phyloP scores from a whole-genome alignment of 2,329 filamentous ascomycete genomes.

The Phaeosphaeriaceae sp. region DNA sequence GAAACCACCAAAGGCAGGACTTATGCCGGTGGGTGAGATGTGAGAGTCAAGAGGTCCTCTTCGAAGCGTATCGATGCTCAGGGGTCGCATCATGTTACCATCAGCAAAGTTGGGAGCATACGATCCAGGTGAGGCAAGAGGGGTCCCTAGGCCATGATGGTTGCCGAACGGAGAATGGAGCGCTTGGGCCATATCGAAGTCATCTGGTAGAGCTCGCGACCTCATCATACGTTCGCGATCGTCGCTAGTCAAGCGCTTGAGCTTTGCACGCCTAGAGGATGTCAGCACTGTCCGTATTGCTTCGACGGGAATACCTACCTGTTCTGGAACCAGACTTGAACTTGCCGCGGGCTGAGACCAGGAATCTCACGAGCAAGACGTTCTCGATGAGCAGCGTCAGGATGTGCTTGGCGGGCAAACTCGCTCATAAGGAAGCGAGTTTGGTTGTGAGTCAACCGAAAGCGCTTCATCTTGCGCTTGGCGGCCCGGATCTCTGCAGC shows the following conservation, averaged over 20 bases:
- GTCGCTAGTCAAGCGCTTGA: slow-evolving; percentile 67
- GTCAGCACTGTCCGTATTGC: slow-evolving; percentile 19
- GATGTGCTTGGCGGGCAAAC: slow-evolving; percentile 92
- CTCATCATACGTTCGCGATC: slow-evolving; percentile 68
- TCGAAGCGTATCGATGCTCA: slow-evolving; percentile 73
- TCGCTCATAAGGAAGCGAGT: slow-evolving; percentile 98
- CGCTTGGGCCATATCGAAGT: slow-evolving; percentile 67
- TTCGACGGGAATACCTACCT: slow-evolving; percentile 64
- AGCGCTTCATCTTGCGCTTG: slow-evolving; percentile 73
- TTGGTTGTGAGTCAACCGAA: slow-evolving; percentile 91
- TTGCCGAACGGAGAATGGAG: slow-evolving; percentile 62
- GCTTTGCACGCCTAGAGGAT: slow-evolving; percentile 61
- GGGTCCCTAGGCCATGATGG: slow-evolving; percentile 54
- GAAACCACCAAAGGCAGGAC: slow-evolving; percentile 71
- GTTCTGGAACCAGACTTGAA: slow-evolving; percentile 99
- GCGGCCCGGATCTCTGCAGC: slow-evolving; percentile 57
- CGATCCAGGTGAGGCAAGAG: slow-evolving; percentile 55
- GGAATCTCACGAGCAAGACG: slow-evolving; percentile 88
- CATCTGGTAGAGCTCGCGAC: slow-evolving; percentile 65
- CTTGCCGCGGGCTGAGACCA: slow-evolving; percentile 87
- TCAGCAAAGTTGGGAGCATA: slow-evolving; percentile 52
- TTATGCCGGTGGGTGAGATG: slow-evolving; percentile 71
- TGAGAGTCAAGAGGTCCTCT: slow-evolving; percentile 70
- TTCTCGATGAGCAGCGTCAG: slow-evolving; percentile 89
- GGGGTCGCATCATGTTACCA: slow-evolving; percentile 69